phyloP scores from a whole-genome alignment of 2,329 filamentous ascomycete genomes.

The Cryphonectria radicalis region DNA sequence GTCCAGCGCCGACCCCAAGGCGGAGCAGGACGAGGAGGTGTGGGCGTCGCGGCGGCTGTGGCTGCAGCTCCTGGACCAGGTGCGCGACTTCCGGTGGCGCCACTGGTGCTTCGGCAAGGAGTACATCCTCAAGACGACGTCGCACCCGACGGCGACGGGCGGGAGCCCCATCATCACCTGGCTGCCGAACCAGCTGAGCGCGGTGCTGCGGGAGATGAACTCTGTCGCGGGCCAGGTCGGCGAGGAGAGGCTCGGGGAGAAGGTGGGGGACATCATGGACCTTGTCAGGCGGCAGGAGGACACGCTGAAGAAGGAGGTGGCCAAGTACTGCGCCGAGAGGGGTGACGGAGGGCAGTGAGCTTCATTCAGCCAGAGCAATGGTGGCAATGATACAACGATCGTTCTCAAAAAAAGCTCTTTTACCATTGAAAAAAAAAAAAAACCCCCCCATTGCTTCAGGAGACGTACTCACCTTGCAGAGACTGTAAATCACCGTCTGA shows the following conservation, averaged over 20 bases:
- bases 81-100: slow-evolving; percentile 80
- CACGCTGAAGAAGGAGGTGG: slow-evolving; percentile 73
- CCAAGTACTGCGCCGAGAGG: slow-evolving; percentile 72
- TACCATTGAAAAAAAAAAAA: too few relatives aligned
- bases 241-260: slow-evolving; percentile 50
- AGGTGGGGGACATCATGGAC: slow-evolving; percentile 68
- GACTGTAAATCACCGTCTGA: too few relatives aligned
- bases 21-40: slow-evolving; percentile 47
- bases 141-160: slow-evolving; percentile 77
- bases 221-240: slow-evolving; percentile 54
- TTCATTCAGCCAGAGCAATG: neutral
- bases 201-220: slow-evolving; percentile 73
- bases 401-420: too few relatives aligned
- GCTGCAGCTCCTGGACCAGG: slow-evolving; percentile 70
- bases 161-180: slow-evolving; percentile 84
- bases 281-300: slow-evolving; percentile 65
- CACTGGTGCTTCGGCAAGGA: slow-evolving; percentile 87
- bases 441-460: too few relatives aligned
- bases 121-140: slow-evolving; percentile 80
- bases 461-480: too few relatives aligned
- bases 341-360: slow-evolving; percentile 37
- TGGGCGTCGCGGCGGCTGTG: slow-evolving; percentile 63
- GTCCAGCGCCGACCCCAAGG: slow-evolving; percentile 29
- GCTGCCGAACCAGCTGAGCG: slow-evolving; percentile 80
- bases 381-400: neutral